phyloP scores from a whole-genome alignment of 83 land plant genomes.

The Thuja plicata region DNA sequence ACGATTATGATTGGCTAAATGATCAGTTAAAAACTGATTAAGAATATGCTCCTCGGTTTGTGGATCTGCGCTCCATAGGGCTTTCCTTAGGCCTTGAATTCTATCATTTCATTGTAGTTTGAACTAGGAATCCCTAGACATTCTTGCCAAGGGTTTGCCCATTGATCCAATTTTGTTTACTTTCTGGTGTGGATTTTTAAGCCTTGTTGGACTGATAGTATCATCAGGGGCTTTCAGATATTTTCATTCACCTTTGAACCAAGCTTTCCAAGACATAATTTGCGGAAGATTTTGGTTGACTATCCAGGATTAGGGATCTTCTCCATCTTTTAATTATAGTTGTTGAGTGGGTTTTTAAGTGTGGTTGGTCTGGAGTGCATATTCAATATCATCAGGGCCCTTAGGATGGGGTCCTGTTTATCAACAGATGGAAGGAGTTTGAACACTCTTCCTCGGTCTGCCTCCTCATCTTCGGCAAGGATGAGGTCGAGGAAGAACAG shows the following conservation, averaged over 20 bases:
- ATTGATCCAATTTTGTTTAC: neutral
- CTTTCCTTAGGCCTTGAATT: neutral
- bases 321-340: neutral
- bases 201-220: constrained; percentile 34
- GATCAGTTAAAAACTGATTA: neutral
- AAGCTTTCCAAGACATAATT: neutral
- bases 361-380: constrained; percentile 70
- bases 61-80: neutral
- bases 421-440: constrained; percentile 54
- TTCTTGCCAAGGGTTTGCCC: neutral
- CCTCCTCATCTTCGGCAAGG: constrained; percentile 17
- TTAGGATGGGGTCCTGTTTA: constrained; percentile 82
- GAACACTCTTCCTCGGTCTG: constrained; percentile 17
- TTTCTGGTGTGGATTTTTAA: constrained; percentile 9
- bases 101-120: neutral
- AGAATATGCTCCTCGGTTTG: neutral
- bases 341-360: constrained; percentile 17
- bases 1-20: neutral
- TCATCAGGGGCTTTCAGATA: neutral
- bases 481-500: constrained; percentile 33
- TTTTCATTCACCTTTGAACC: neutral
- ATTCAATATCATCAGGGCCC: constrained; percentile 58
- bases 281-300: neutral
- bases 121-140: neutral
- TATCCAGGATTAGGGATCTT: neutral